Evolutionary conservation across 2,329 filamentous ascomycete genomes (phyloP).

Genomic region (Acrocalymma vagum): DNA sequence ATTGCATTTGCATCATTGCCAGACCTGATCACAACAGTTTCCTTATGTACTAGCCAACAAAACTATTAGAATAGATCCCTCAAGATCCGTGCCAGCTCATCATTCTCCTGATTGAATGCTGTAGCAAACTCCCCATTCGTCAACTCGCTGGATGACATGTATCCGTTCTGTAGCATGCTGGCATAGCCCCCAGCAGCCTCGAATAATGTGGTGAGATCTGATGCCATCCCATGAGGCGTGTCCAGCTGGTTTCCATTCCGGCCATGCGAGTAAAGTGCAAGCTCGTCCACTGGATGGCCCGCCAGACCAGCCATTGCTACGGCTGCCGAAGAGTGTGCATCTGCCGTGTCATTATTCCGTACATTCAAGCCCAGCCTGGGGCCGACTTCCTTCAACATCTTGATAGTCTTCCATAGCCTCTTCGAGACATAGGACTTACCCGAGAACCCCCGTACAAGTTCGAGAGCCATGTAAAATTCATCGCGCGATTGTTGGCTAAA

Average conservation of each 20-base stretch:
- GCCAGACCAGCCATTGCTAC: constrained; percentile 73
- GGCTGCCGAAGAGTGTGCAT: constrained; percentile 68
- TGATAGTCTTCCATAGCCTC: constrained; percentile 76
- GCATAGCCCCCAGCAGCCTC: constrained; percentile 67
- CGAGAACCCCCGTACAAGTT: constrained; percentile 76
- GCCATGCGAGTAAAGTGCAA: constrained; percentile 57
- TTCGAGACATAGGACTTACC: constrained; percentile 76
- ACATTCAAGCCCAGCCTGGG: constrained; percentile 70
- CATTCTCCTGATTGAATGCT: constrained; percentile 65
- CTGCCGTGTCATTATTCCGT: constrained; percentile 55
- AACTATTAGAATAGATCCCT: constrained; percentile 63
- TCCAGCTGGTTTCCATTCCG: constrained; percentile 47
- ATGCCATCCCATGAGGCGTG: constrained; percentile 68
- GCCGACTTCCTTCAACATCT: constrained; percentile 75
- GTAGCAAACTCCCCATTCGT: constrained; percentile 52
- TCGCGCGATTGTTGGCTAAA: constrained; percentile 75
- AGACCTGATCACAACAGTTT: not conserved
- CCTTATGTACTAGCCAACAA: not conserved
- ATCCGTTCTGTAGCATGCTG: constrained; percentile 46
- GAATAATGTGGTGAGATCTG: constrained; percentile 70
- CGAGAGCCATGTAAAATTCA: constrained; percentile 81
- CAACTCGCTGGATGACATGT: constrained; percentile 40
- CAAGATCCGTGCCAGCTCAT: constrained; percentile 67
- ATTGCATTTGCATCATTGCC: not conserved
- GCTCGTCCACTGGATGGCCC: constrained; percentile 67